Conservation (phyloP, 805 yeast genomes). For the Wickerhamomyces rabaulensis region DNA sequence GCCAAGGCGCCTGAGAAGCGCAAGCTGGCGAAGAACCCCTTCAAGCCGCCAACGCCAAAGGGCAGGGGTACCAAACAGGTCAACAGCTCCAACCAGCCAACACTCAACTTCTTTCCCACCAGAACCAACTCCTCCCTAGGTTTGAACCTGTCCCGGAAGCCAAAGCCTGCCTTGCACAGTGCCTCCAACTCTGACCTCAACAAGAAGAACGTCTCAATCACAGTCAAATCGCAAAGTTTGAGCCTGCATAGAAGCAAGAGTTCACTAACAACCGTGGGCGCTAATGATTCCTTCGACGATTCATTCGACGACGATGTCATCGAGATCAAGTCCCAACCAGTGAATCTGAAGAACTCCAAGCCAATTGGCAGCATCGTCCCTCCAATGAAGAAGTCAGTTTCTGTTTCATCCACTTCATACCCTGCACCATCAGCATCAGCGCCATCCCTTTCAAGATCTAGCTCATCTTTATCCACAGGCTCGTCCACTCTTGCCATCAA, state of each 20-base stretch:
- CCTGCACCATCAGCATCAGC: not conserved
- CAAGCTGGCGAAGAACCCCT: not conserved
- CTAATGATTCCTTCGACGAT: not conserved
- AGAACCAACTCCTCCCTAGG: conserved; percentile 1
- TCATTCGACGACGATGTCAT: conserved; percentile 2
- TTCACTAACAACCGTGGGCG: not conserved
- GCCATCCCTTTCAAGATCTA: not conserved
- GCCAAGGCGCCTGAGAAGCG: not conserved
- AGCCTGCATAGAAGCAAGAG: conserved; percentile 1
- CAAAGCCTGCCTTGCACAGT: not conserved
- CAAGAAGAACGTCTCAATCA: not conserved
- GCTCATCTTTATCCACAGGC: not conserved
- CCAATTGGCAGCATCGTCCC: conserved; percentile 10
- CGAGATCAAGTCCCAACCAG: not conserved
- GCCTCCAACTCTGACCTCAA: not conserved
- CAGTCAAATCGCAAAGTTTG: not conserved
- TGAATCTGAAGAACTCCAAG: conserved; percentile 11
- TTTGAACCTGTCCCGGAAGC: not conserved
- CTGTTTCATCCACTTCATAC: not conserved
- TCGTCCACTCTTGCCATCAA: not conserved
- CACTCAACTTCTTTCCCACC: conserved; percentile 5
- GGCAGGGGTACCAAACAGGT: not conserved
- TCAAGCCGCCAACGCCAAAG: not conserved
- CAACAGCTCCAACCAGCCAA: conserved; percentile 2
- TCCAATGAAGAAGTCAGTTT: not conserved